Percentiles rank a stretch among this genome's conserved stretches.
Evolutionary conservation across 768 basidiomycete genomes (phyloP).

Genomic region (Tephrocybe sp.): DNA sequence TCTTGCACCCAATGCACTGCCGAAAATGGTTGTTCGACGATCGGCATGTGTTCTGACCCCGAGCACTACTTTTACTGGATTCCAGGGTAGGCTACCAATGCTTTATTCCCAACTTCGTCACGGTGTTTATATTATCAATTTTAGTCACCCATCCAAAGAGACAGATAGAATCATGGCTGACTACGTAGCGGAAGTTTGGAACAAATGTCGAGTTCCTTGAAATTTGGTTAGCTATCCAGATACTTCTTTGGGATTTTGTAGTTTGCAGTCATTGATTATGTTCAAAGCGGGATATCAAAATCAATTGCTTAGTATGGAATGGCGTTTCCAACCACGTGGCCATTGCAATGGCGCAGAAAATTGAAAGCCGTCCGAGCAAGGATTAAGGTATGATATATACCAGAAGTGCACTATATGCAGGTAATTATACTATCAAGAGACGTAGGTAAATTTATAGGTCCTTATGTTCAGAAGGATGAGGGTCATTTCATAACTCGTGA

Average conservation of each 20-base stretch:
- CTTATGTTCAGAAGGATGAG: background rate
- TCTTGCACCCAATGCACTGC: slow-evolving; percentile 31
- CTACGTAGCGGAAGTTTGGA: slow-evolving; percentile 42
- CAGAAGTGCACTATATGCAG: too few species aligned
- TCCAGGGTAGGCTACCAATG: slow-evolving; percentile 35
- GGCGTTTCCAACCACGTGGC: too few species aligned
- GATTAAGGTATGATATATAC: background rate
- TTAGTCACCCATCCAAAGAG: slow-evolving; percentile 50
- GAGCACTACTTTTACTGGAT: slow-evolving; percentile 58
- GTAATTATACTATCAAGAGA: too few species aligned
- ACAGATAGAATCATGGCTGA: slow-evolving; percentile 55
- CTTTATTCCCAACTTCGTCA: background rate
- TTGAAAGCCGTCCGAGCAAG: too few species aligned
- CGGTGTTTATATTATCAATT: too few species aligned
- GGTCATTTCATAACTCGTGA: background rate
- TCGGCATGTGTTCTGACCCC: slow-evolving; percentile 36
- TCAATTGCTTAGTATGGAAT: too few species aligned
- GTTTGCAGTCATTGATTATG: too few species aligned
- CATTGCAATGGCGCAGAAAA: too few species aligned
- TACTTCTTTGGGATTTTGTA: too few species aligned
- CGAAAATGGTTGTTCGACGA: slow-evolving; percentile 31
- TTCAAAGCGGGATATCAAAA: too few species aligned
- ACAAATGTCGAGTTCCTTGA: slow-evolving; percentile 23
- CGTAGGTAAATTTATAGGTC: too few species aligned
- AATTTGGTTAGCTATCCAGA: too few species aligned